Base-by-base conservation (phyloP, 345 rosid genomes). In the Psidium friedrichsthalianum region DNA sequence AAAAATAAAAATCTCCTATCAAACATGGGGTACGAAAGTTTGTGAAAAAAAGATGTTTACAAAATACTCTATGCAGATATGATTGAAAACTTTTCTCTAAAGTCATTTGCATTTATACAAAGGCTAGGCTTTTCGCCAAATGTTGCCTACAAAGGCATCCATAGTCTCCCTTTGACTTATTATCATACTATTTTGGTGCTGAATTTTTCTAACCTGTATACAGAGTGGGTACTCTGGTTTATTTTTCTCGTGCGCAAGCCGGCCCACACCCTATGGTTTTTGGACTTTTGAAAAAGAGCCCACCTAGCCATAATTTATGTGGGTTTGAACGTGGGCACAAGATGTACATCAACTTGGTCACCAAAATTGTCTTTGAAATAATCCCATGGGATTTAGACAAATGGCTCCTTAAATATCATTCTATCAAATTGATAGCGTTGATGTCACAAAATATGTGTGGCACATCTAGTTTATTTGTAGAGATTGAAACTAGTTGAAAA, bases 11-110 rank as follows among this genome's bases (percentile, higher is more conserved):
- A 56, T 27, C 27, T 61, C 15, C 42, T 14, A 29, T 61, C 40
- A 29, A 27, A 16, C n/a, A 29, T 29, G 15, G 74, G 2, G 29
- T 61, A 29, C 29, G 40, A 27, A 61, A 61, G 36, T 61, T 27
- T 27, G 11, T 3, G 36, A 4, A 16, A 61, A 14, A 15, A 27
- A n/a, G n/a, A 21, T 61, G 20, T 15, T 61, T 61, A 61, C 40
- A 21, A 27, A 61, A 61, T 11, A 61, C 42, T 29, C 29, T 6
- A 6, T 29, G 1, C 74, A 61, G 15, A 61, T 61, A 3, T 61
- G 16, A 29, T n/a, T n/a, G n/a, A 61, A 61, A 10, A 11, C 2
- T 40, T 61, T 61, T 27, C 1, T 0, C 27, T n/a, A 16, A n/a
- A 58, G 32, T 6, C 42, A 40, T 40, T 40, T 40, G 42, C 42